Evolutionary conservation across 139 green algal species (phyloP), one percentile per base, ranked within the genome.

Genomic region (Tetradesmus obliquus): DNA sequence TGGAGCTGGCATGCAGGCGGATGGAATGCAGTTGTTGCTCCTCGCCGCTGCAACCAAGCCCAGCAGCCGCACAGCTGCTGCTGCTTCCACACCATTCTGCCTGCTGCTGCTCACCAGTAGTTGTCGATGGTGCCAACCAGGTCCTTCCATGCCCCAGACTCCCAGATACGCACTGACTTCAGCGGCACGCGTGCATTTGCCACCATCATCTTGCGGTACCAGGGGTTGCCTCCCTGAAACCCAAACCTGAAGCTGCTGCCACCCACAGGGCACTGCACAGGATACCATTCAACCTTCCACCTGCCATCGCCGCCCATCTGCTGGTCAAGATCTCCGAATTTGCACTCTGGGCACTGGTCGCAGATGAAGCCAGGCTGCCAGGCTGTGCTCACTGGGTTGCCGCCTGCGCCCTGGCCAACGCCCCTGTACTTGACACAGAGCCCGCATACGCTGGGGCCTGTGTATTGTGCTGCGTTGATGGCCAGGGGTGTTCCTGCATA

Each of bases 331-430:
- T 88, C 80, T 2, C 89, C 89, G 79, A 84, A 88, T 9, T n/a
- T 71, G 62, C 89, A 92, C 55, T 92, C 89, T 24, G 89, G 89
- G 62, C 89, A 92, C 55, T 87, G 53, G 53, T 92, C 89, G 22
- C 81, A 92, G 81, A 92, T 92, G 81, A 92, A 92, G 6, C 89
- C 89, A 8, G 62, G 81, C 89, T 92, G 89, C 81, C 82, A 92
- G 66, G 22, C 72, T 12, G 58, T 88, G 81, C 13, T 72, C 17
- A 92, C 85, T 17, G 89, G 89, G 89, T 88, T 92, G 62, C 54
- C 51, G 19, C 89, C 89, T 3, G 55, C 2, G 20, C 89, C 89
- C 20, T 55, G 20, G 8, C 89, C 89, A 3, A 71, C 45, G n/a
- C 89, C 89, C 55, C 89, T 79, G 81, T 79, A 92, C 58, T 88